These are phyloP conservation scores for Fraxinus americana DNA, from an alignment of 257 asterid genomes.

Conservation along the genomic window DNA sequence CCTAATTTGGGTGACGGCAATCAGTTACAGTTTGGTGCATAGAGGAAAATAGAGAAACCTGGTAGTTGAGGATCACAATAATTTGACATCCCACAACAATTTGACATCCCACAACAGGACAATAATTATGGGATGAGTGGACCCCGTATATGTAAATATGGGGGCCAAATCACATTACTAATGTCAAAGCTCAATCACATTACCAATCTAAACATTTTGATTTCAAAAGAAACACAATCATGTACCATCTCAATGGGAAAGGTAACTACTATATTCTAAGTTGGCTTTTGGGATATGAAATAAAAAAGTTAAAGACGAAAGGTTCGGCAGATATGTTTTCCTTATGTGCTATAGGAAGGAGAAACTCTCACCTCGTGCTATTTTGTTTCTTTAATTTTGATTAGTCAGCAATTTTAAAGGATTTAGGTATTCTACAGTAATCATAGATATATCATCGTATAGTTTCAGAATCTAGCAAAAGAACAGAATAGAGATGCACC, in stretches of 20 bases:
- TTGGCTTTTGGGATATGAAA: neutral
- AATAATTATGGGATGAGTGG: neutral
- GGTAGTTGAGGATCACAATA: neutral
- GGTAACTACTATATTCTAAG: neutral
- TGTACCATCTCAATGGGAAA: neutral
- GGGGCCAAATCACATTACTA: neutral
- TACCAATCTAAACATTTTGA: neutral
- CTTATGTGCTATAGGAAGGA: neutral
- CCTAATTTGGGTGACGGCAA: neutral
- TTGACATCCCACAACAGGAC: neutral
- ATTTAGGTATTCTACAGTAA: neutral
- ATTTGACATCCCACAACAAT: neutral
- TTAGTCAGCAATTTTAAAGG: neutral
- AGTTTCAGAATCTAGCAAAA: neutral
- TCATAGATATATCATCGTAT: neutral
- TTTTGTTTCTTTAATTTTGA: neutral
- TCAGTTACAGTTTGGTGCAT: neutral
- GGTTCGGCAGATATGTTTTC: neutral
- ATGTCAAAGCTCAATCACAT: neutral
- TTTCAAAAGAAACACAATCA: neutral
- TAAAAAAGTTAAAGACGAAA: neutral
- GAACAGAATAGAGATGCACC: neutral
- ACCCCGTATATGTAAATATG: neutral
- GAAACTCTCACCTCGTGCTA: neutral
- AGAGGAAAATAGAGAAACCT: neutral